Evolutionary conservation across 768 basidiomycete species (phyloP), one percentile per base, ranked within the genome.

Genomic region (Kwoniella pini): DNA sequence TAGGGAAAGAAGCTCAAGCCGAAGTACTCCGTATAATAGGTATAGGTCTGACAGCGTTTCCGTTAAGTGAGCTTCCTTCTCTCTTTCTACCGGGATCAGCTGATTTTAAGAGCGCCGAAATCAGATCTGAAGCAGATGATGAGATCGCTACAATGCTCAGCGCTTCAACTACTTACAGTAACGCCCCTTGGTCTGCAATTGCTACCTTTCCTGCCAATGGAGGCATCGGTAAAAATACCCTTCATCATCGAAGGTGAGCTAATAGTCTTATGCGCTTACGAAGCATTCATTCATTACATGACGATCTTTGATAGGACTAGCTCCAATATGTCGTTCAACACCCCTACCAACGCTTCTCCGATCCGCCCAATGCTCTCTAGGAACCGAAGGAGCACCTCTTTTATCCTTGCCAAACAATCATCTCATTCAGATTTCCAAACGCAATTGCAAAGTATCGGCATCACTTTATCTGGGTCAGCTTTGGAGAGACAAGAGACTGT

Each of bases 161-260:
- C 28, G 27, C 62, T 19, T 44, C 56, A 4, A 63, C 56, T 2
- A 44, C 36, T 15, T 57, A 51, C 36, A 55, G 46, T 31, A 21
- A 33, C 21, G 38, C 52, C n/a, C 60, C 48, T 42, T 65, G 55
- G 67, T 61, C 63, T 10, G 52, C 49, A 31, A 44, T 22, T 1
- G 46, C 40, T 51, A 40, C 38, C 2, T 38, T 44, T 45, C 43
- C 54, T 4, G 12, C 28, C 2, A 43, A 45, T 21, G 43, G 54
- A 17, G 54, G 54, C 2, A 33, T 71, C 15, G 51, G 22, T 27
- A 57, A 60, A 21, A 60, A 66, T 38, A 60, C 62, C 19, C 57
- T 71, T 24, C 70, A 71, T 24, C 61, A 68, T 27, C 54, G 67
- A 51, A 45, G 64, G 63, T 64, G 30, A 42, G 49, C n/a, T n/a